These are phyloP conservation scores for Fusarium liriodendri DNA, from an alignment of 2,329 filamentous ascomycete species.

Conservation along the genomic window DNA sequence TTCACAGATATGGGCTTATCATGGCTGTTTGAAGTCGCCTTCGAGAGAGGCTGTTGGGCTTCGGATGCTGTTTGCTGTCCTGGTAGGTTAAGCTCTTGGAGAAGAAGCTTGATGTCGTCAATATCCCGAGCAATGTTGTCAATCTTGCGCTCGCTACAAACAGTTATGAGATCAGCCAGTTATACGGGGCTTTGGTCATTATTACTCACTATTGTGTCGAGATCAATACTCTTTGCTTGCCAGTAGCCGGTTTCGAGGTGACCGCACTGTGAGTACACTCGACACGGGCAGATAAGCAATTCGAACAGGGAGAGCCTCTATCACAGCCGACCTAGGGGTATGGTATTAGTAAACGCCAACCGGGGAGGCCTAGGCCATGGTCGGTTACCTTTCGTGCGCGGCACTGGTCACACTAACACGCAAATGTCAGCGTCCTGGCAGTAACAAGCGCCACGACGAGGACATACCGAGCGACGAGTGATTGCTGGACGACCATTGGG, in stretches of 20 bases:
- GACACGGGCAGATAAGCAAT: constrained; percentile 48
- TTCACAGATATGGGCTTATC: fast-evolving
- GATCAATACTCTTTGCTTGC: constrained; percentile 50
- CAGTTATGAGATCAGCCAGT: neutral
- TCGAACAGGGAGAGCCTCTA: constrained; percentile 40
- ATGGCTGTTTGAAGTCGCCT: too few species aligned
- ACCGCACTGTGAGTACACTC: constrained; percentile 48
- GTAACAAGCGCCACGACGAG: fast-evolving
- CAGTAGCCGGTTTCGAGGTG: constrained; percentile 34
- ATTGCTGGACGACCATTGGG: constrained; percentile 9
- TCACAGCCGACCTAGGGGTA: constrained; percentile 32
- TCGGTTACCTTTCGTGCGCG: constrained; percentile 33
- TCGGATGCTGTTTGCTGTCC: neutral
- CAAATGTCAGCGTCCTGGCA: neutral
- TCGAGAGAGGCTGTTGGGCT: neutral
- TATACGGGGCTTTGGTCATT: too few species aligned
- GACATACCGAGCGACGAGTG: constrained; percentile 32
- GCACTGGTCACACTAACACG: constrained; percentile 39
- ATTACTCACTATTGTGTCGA: constrained; percentile 50
- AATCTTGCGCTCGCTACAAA: constrained; percentile 51
- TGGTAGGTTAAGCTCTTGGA: constrained; percentile 29
- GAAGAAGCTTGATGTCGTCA: constrained; percentile 46
- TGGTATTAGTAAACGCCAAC: neutral
- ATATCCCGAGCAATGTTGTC: constrained; percentile 50
- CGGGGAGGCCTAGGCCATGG: neutral